phyloP scores from a whole-genome alignment of 2,329 filamentous ascomycete species.

The Fonsecaea multimorphosa region DNA sequence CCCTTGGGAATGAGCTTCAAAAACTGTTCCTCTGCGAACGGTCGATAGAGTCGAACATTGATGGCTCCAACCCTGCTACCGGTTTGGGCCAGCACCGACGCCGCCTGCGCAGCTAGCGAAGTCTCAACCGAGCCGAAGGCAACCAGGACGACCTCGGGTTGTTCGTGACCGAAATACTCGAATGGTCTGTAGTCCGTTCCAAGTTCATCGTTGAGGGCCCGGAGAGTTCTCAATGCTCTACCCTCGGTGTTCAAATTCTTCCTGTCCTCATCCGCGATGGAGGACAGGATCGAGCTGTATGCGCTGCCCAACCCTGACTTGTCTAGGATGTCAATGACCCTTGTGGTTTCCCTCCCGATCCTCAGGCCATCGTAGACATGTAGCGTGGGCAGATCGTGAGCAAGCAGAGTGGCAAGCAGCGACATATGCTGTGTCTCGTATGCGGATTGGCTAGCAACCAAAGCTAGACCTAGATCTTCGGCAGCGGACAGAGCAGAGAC shows the following conservation, averaged over 20 bases:
- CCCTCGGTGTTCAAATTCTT: conserved; percentile 73
- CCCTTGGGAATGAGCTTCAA: conserved; percentile 78
- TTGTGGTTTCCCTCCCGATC: conserved; percentile 79
- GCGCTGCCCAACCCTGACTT: conserved; percentile 70
- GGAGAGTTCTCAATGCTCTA: conserved; percentile 72
- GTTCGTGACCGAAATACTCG: conserved; percentile 86
- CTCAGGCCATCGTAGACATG: conserved; percentile 89
- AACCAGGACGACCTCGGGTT: conserved; percentile 82
- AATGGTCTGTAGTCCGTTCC: conserved; percentile 92
- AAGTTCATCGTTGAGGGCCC: conserved; percentile 84
- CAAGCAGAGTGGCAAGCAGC: conserved; percentile 81
- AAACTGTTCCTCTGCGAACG: conserved; percentile 95
- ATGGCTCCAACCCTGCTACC: conserved; percentile 83
- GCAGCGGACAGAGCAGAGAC: conserved; percentile 77
- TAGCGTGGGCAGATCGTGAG: conserved; percentile 78
- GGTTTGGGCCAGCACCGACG: conserved; percentile 71
- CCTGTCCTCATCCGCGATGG: conserved; percentile 67
- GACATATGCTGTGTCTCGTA: conserved; percentile 97
- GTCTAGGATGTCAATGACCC: conserved; percentile 81
- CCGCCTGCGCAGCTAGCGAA: conserved; percentile 82
- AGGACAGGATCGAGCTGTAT: conserved; percentile 70
- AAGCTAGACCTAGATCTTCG: conserved; percentile 86
- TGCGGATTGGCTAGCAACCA: conserved; percentile 82
- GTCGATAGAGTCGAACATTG: conserved; percentile 91
- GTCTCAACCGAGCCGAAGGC: conserved; percentile 92